Evolutionary conservation across 2,329 filamentous ascomycete genomes (phyloP).

Genomic region (Endocalyx cinctus): DNA sequence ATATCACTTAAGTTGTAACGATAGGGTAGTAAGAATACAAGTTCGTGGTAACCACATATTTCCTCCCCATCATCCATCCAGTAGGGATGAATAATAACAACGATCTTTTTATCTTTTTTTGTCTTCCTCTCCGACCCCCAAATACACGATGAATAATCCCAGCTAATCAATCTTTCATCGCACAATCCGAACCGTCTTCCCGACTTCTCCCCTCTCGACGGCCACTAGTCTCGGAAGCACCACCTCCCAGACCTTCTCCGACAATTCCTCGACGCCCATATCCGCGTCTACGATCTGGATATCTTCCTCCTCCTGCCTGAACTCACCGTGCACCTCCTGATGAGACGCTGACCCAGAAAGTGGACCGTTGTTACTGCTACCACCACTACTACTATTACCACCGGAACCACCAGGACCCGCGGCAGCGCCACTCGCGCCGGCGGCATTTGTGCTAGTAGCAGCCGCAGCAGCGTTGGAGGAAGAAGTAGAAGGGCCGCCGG

Average conservation of each 20-base stretch:
- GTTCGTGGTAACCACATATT: too few relatives aligned
- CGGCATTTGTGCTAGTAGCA: too few relatives aligned
- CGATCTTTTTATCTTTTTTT: too few relatives aligned
- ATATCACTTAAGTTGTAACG: too few relatives aligned
- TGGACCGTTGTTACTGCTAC: constrained; percentile 9
- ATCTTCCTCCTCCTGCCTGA: constrained; percentile 48
- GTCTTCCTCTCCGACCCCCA: too few relatives aligned
- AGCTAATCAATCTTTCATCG: constrained; percentile 20
- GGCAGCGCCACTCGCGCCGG: constrained; percentile 5
- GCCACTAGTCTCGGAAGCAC: constrained; percentile 42
- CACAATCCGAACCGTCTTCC: constrained; percentile 40
- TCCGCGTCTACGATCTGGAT: constrained; percentile 52
- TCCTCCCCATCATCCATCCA: too few relatives aligned
- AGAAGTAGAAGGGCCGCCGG: constrained; percentile 3
- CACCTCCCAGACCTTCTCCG: constrained; percentile 50
- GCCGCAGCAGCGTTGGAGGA: background rate
- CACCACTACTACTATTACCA: constrained; percentile 11
- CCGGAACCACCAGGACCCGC: constrained; percentile 10
- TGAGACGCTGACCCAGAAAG: constrained; percentile 14
- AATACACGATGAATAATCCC: too few relatives aligned
- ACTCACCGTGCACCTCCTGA: constrained; percentile 28
- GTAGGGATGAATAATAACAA: too few relatives aligned
- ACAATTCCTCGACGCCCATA: constrained; percentile 50
- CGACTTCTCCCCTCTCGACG: constrained; percentile 47
- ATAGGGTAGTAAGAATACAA: too few relatives aligned